Evolutionary conservation across 148 eudicot species (phyloP).

Genomic region (Selenicereus undatus): DNA sequence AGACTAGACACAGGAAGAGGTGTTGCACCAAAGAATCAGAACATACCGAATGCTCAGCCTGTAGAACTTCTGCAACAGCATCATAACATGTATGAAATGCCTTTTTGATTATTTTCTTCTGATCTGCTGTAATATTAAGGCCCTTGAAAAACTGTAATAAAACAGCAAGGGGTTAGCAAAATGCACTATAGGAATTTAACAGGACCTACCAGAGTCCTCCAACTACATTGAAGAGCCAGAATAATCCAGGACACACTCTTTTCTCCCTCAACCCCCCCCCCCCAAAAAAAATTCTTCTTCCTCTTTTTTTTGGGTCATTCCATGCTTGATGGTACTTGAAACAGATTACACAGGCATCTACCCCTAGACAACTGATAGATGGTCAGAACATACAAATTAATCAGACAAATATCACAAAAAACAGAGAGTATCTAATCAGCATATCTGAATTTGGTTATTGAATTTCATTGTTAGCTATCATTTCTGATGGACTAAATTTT

Average conservation of each 20-base stretch:
- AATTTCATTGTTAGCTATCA: no score
- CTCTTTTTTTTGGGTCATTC: no score
- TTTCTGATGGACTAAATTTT: no score
- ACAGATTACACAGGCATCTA: neutral
- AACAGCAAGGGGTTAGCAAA: slow-evolving; percentile 11
- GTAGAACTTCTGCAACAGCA: slow-evolving; percentile 74
- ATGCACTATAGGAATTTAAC: neutral
- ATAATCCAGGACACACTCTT: neutral
- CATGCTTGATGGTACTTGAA: no score
- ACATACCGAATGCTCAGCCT: slow-evolving; percentile 84
- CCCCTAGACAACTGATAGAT: neutral
- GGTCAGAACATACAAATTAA: neutral
- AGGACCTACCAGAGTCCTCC: neutral
- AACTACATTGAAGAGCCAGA: neutral
- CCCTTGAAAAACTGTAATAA: slow-evolving; percentile 65
- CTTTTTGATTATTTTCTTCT: slow-evolving; percentile 79
- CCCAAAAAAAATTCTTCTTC: no score
- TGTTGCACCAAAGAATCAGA: slow-evolving; percentile 11
- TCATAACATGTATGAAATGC: slow-evolving; percentile 70
- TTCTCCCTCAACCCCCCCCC: neutral
- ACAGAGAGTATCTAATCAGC: neutral
- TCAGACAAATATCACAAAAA: neutral
- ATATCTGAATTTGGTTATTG: no score
- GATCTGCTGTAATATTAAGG: slow-evolving; percentile 71
- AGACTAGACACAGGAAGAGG: neutral